Evolutionary conservation across 371 early-diverging fungal genomes (phyloP).

Genomic region (Rhizopus arrhizus): DNA sequence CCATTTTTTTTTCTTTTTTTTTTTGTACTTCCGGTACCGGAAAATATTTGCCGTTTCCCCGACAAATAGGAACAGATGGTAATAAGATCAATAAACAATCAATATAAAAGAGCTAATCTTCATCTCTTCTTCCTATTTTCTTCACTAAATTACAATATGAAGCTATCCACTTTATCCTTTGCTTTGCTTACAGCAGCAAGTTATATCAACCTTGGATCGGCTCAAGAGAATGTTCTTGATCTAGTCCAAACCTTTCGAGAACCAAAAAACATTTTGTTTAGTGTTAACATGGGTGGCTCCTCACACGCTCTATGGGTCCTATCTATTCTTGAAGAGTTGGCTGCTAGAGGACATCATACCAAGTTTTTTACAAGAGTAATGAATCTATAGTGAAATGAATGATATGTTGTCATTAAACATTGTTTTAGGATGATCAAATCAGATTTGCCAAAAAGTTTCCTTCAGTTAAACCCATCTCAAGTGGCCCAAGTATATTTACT

Average conservation of each 20-base stretch:
- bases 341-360: slow-evolving; percentile 18
- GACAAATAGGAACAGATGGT: no score
- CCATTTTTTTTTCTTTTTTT: no score
- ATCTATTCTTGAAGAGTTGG: slow-evolving; percentile 18
- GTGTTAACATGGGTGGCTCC: slow-evolving; percentile 13
- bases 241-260: slow-evolving; percentile 5
- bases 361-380: slow-evolving; percentile 20
- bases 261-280: slow-evolving; percentile 19
- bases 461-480: background rate
- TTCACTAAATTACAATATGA: background rate
- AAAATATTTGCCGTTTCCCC: no score
- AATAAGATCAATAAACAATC: no score
- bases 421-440: background rate
- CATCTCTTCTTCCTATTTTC: no score
- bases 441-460: background rate
- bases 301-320: slow-evolving; percentile 27
- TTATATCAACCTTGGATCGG: background rate
- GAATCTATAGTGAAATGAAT: background rate
- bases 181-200: background rate
- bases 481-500: slow-evolving; percentile 4
- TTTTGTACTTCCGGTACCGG: no score
- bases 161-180: background rate
- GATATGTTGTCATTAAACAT: background rate
- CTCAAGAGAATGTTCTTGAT: background rate
- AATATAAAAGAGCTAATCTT: no score